Conservation (phyloP, 2,329 filamentous ascomycete genomes). For the Onygenales sp. region DNA sequence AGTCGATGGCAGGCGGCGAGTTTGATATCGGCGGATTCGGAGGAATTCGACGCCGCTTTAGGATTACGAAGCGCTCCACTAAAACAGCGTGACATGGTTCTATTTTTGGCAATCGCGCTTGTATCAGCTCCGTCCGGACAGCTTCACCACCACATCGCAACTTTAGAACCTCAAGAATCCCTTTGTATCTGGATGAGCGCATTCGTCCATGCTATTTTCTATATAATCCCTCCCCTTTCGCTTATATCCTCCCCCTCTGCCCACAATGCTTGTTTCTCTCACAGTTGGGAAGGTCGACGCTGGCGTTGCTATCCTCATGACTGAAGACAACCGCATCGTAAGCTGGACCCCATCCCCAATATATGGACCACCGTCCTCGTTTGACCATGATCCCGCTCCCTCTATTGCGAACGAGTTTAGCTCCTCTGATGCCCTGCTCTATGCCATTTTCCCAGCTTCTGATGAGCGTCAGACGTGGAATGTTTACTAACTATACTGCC, state of each 20-base stretch:
- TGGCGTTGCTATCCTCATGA: constrained; percentile 91
- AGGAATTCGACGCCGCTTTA: neutral
- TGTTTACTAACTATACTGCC: constrained; percentile 3
- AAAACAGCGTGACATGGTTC: neutral
- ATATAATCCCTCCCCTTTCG: neutral
- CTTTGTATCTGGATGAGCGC: neutral
- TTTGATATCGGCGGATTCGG: neutral
- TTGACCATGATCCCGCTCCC: neutral
- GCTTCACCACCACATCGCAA: neutral
- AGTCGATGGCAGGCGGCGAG: no score
- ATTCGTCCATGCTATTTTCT: neutral
- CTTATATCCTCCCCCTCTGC: neutral
- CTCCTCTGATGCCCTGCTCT: neutral
- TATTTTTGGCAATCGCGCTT: neutral
- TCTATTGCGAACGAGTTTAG: neutral
- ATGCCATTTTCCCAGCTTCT: neutral
- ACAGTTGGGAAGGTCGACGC: constrained; percentile 99
- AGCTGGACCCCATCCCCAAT: constrained; percentile 22
- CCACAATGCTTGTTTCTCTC: constrained; percentile 83
- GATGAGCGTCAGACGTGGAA: neutral
- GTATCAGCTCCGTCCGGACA: constrained; percentile 1
- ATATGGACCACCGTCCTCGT: neutral
- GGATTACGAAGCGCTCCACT: neutral
- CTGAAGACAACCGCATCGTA: constrained; percentile 93
- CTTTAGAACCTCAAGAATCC: neutral